Conservation (phyloP, 306 rosid genomes). For the Inga leiocalycina region DNA sequence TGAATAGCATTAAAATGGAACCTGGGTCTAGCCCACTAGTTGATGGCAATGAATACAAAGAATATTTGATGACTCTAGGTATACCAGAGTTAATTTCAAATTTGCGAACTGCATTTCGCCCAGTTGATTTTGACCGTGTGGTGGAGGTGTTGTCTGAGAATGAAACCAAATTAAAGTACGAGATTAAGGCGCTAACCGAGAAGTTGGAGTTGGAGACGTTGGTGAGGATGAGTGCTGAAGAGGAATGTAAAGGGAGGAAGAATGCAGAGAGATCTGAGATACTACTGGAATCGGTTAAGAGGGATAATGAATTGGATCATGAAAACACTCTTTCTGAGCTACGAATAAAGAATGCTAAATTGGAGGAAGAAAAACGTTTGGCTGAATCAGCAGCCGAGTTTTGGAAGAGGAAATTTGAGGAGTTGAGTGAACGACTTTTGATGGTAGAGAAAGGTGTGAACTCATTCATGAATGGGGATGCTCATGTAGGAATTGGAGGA, state of each 20-base stretch:
- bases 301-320: neutral
- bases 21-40: neutral
- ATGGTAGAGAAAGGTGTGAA: neutral
- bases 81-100: conserved; percentile 14
- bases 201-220: neutral
- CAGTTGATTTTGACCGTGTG: conserved; percentile 5
- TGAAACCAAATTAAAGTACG: neutral
- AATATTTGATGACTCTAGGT: neutral
- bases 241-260: conserved; percentile 6
- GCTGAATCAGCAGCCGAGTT: neutral
- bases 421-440: neutral
- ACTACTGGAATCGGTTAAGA: neutral
- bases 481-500: conserved; percentile 2
- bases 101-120: neutral
- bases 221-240: conserved; percentile 3
- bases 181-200: neutral
- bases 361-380: conserved; percentile 20
- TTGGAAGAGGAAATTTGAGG: neutral
- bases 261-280: neutral
- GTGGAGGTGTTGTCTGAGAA: conserved; percentile 21
- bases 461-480: neutral
- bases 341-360: neutral
- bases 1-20: neutral
- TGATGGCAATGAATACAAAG: neutral
- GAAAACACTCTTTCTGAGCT: neutral